phyloP scores from a whole-genome alignment of 2,329 filamentous ascomycete species.

The Allantophomopsis lycopodina region DNA sequence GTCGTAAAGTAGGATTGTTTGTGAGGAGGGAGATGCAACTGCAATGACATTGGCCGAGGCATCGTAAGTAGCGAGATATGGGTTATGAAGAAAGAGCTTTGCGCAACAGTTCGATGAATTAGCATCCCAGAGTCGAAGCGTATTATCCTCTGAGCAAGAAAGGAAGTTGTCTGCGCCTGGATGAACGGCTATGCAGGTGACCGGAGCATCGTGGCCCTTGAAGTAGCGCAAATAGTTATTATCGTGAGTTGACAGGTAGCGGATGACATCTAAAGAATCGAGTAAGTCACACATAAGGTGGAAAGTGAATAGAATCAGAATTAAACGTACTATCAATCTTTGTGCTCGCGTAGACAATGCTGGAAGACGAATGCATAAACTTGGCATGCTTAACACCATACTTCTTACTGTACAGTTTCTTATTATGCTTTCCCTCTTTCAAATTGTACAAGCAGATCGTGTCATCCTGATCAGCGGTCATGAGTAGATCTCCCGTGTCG shows the following conservation, averaged over 20 bases:
- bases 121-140: constrained; percentile 74
- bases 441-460: constrained; percentile 93
- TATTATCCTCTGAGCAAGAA: constrained; percentile 82
- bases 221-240: constrained; percentile 97
- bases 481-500: constrained; percentile 82
- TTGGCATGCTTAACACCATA: constrained; percentile 90
- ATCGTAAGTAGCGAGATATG: constrained; percentile 80
- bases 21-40: constrained; percentile 68
- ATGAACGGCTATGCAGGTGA: constrained; percentile 73
- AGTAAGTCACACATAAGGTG: constrained; percentile 2
- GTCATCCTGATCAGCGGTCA: constrained; percentile 86
- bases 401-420: constrained; percentile 86
- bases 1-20: constrained; percentile 79
- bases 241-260: constrained; percentile 83
- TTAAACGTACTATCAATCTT: constrained; percentile 64
- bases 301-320: not conserved
- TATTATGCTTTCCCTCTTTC: constrained; percentile 77
- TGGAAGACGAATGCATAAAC: constrained; percentile 84
- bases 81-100: constrained; percentile 64
- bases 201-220: constrained; percentile 71
- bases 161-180: constrained; percentile 85
- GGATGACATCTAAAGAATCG: constrained; percentile 51
- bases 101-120: constrained; percentile 68
- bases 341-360: constrained; percentile 90
- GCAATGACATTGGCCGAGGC: constrained; percentile 88